Conservation (phyloP, 2,329 filamentous ascomycete species). For the Aureobasidium sp. region DNA sequence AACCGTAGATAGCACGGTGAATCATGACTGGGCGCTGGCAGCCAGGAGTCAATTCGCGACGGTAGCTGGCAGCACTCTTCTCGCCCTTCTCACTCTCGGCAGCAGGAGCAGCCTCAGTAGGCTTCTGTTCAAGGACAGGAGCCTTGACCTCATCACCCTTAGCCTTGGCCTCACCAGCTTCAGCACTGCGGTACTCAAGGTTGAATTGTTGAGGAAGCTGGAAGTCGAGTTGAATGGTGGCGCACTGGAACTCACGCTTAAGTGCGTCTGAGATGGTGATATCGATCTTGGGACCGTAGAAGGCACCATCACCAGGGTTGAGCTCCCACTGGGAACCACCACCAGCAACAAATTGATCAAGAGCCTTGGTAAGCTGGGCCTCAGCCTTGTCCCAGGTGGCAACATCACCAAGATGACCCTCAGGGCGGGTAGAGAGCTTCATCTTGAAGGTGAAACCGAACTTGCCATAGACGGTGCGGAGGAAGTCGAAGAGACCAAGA, state of each 20-base stretch:
- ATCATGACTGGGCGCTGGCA: slow-evolving; percentile 80
- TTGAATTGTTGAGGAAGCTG: slow-evolving; percentile 79
- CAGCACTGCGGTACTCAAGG: slow-evolving; percentile 62
- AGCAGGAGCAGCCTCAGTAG: slow-evolving; percentile 24
- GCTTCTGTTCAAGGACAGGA: slow-evolving; percentile 20
- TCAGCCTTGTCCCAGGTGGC: slow-evolving; percentile 88
- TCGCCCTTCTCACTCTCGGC: slow-evolving; percentile 19
- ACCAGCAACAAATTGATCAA: slow-evolving; percentile 60
- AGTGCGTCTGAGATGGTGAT: slow-evolving; percentile 88
- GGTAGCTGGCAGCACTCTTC: slow-evolving; percentile 19
- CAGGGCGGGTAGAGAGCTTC: slow-evolving; percentile 83
- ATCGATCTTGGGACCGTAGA: slow-evolving; percentile 98
- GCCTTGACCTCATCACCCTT: slow-evolving; percentile 30
- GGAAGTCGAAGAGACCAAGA: slow-evolving; percentile 76
- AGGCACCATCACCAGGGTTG: slow-evolving; percentile 91
- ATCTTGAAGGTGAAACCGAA: slow-evolving; percentile 88
- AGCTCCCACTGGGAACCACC: slow-evolving; percentile 70
- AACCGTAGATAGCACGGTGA: slow-evolving; percentile 70
- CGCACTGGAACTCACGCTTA: slow-evolving; percentile 76
- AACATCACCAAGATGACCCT: slow-evolving; percentile 80
- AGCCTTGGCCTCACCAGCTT: slow-evolving; percentile 31
- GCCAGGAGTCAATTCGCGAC: slow-evolving; percentile 52
- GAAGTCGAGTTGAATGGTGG: slow-evolving; percentile 92
- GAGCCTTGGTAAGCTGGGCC: slow-evolving; percentile 64
- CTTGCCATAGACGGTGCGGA: slow-evolving; percentile 69